A percentile compares a stretch with the other conserved stretches of the same genome.
Evolutionary conservation across 345 rosid genomes (phyloP).

Genomic region (Sonneratia alba): DNA sequence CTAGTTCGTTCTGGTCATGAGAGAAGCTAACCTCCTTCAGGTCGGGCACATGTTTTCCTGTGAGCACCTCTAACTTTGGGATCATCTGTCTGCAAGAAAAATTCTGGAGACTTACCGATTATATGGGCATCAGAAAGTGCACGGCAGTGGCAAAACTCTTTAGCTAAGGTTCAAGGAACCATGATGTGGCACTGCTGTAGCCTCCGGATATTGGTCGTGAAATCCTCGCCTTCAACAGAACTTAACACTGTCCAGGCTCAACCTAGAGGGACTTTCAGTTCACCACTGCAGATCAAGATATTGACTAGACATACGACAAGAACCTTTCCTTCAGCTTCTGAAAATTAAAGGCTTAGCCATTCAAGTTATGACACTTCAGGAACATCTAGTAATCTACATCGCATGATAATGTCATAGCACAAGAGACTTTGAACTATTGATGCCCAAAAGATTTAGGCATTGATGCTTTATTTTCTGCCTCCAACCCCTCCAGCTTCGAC

Average conservation of each 20-base stretch:
- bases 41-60: not conserved
- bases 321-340: not conserved
- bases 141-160: not conserved
- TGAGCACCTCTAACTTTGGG: not conserved
- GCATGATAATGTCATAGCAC: not conserved
- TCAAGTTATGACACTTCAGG: not conserved
- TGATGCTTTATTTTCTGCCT: constrained; percentile 27
- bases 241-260: not conserved
- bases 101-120: not conserved
- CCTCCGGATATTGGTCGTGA: not conserved
- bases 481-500: constrained; percentile 54
- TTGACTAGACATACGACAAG: not conserved
- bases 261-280: not conserved
- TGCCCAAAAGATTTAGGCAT: constrained; percentile 34
- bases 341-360: not conserved
- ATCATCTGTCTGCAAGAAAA: not conserved
- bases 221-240: not conserved
- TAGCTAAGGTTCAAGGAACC: not conserved
- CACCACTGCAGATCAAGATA: not conserved
- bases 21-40: not conserved
- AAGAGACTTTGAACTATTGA: not conserved
- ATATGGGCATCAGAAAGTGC: not conserved
- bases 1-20: not conserved
- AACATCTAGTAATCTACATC: not conserved
- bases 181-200: not conserved